Evolutionary conservation across 257 asterid species (phyloP), one percentile per base, ranked within the genome.

Genomic region (Nyctanthes arbortristis): DNA sequence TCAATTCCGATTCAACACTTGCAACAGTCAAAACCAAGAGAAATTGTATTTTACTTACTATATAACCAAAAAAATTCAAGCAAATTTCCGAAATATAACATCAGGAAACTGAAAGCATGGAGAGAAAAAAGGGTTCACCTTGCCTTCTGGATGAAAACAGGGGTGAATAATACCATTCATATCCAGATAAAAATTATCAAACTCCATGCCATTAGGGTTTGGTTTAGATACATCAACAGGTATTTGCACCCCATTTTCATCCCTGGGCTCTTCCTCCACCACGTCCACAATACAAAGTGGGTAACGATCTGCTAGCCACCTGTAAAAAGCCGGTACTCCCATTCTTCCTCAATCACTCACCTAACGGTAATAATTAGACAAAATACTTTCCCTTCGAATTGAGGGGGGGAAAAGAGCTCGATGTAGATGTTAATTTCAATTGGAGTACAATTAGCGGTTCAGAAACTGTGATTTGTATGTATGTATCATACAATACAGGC

Each of bases 101-200:
- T 12, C 27, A 30, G 13, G 32, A 27, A 13, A 27, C n/a, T 45
- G 16, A 31, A 63, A 8, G 14, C 16, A 36, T 16, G 18, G 35
- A 37, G 28, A 29, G 18, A 36, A 25, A 7, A 25, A n/a, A 29
- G 39, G 7, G 34, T 32, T 33, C 83, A 92, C 98, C 93, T 78
- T 87, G 80, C 97, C 98, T 45, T 93, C 96, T 1, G 98, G 98
- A 58, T 93, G 97, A 81, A 93, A 93, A 88, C 98, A 93, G 3
- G 98, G 98, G 72, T 93, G 98, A 79, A 93, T 93, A 37, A 93
- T 90, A 29, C 97, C 97, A 74, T 93, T 93, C 98, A 93, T 88
- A 57, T 93, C 98, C 84, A 93, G 77, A 78, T 93, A 93, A 71
- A 93, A 71, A 70, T 93, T 90, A 78, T 93, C 96, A 63, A 90